Conservation (phyloP, 257 asterid genomes). For the Jaltomata sinuosa region DNA sequence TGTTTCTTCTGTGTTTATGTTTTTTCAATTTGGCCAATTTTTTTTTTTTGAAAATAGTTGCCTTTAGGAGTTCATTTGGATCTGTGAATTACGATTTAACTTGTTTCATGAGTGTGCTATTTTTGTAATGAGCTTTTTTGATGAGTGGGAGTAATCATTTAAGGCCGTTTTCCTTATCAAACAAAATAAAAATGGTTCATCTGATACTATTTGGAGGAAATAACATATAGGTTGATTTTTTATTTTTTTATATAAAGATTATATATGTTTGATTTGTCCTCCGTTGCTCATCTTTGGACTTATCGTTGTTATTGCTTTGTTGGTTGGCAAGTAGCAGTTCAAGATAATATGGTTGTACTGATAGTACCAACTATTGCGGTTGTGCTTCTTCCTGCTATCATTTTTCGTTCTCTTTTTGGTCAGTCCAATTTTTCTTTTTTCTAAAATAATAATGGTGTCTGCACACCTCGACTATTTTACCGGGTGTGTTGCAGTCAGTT, state of each 20-base stretch:
- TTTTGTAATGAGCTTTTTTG: neutral
- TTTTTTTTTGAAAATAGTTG: neutral
- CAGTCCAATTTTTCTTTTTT: neutral
- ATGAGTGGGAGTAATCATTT: neutral
- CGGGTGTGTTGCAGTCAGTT: neutral
- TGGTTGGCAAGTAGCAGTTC: neutral
- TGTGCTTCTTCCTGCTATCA: neutral
- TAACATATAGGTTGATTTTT: neutral
- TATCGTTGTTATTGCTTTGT: neutral
- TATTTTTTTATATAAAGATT: neutral
- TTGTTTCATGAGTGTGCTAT: neutral
- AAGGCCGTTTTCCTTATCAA: neutral
- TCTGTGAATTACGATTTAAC: neutral
- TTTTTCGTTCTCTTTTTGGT: neutral
- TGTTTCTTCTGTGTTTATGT: neutral
- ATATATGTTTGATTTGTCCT: neutral
- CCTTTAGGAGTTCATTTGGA: neutral
- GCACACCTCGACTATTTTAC: no score
- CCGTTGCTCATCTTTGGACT: neutral
- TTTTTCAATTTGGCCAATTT: neutral
- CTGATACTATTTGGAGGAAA: neutral
- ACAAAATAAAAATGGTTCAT: neutral
- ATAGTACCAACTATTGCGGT: neutral
- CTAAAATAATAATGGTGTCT: no score
- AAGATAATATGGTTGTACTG: neutral